Evolutionary conservation across 768 basidiomycete species (phyloP), one percentile per base, ranked within the genome.

Genomic region (Grammothele lineata): DNA sequence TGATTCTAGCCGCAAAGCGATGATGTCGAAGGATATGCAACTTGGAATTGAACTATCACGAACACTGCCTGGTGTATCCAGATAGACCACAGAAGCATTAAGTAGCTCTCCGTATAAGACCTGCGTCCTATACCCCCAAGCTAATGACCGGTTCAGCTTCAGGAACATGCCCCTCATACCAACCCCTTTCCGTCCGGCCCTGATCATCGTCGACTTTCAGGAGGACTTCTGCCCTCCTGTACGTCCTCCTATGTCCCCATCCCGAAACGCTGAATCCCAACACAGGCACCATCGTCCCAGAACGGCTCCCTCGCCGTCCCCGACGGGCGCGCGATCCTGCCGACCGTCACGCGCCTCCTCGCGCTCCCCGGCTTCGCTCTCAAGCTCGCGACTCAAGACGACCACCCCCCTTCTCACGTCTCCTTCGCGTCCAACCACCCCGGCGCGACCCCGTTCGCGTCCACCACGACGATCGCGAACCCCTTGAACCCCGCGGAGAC

Each of bases 181-280:
- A 14, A 30, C 27, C 27, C n/a, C n/a, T n/a, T 64, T 70, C 51
- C 61, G 58, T 1, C 74, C 75, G 25, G 87, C 83, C 1, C 71
- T 91, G 18, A 58, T 90, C 42, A 74, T 91, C 45, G 69, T 92
- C 30, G 90, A 92, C 60, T 75, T 89, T 63, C 91, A 94, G 62
- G 77, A 87, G 59, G 91, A 94, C 63, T 94, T 94, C 57, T 76
- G 91, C 22, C 62, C 62, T 41, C 62, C 60, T 25, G 62, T 61
- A 55, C 37, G 37, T 32, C 22, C 26, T 33, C 7, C 23, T n/a
- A n/a, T 22, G 19, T n/a, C 25, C 8, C 36, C n/a, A 18, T 30
- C 12, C 37, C 40, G 7, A 22, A 12, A 15, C 36, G 21, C 45
- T 45, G 35, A 42, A 37, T 10, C 26, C 11, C 8, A 12, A 33